Evolutionary conservation across 2,329 filamentous ascomycete genomes (phyloP), one percentile per base, ranked within the genome.

Genomic region (Chaetomiaceae sp.): DNA sequence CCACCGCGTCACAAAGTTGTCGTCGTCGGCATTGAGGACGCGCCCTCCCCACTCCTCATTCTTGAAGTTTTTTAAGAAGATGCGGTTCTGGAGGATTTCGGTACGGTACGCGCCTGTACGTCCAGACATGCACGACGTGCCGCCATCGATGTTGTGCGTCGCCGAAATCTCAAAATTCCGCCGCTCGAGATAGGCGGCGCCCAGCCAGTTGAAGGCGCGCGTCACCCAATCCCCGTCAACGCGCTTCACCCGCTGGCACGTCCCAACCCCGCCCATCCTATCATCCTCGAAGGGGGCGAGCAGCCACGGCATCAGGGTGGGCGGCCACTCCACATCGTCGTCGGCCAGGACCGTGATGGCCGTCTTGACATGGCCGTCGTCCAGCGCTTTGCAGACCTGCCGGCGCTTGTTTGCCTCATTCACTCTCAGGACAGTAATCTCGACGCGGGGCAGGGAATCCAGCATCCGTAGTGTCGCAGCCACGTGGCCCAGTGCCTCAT

Each of bases 1-100:
- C 91, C 91, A 97, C 48, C 91, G 83, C 6, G 91, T 96, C 58
- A 97, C 88, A 69, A 96, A 97, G 69, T 97, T 97, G 74, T 97
- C 91, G 65, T 97, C 91, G 66, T 97, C 91, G 20, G 91, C 89
- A 62, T 96, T 96, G 51, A 97, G 76, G 60, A 90, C 90, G 68
- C 85, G 95, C 59, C 84, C 82, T 39, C 84, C 78, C 88, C 88
- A 95, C 57, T 84, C 85, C 69, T 97, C 91, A 45, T 90, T 88
- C 56, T 87, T 90, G 72, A 97, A 96, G 37, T 84, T 87, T 54
- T 90, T 79, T 33, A 89, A 82, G 66, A 97, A 97, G 42, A 85
- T 81, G 49, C 85, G 80, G 63, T 89, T 88, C 58, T 88, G 83
- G 20, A 97, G 73, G 53, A 97, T 96, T 61, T 86, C 81, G 9